phyloP scores from a whole-genome alignment of 768 basidiomycete genomes.

The Mycena vitilis region DNA sequence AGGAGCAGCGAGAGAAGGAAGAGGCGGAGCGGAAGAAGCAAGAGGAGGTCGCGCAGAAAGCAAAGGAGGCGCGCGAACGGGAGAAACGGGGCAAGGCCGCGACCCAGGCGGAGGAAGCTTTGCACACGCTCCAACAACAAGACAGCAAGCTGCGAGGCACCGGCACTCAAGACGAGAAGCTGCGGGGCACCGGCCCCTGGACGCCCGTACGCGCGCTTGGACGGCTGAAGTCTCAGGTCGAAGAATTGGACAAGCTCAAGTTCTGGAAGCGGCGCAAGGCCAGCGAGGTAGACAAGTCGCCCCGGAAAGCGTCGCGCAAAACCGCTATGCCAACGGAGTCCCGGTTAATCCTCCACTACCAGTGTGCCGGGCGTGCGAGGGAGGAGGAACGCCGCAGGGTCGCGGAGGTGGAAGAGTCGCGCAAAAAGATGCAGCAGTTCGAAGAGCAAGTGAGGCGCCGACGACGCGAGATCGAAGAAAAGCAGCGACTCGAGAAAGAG shows the following conservation, averaged over 20 bases:
- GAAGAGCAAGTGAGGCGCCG: conserved; percentile 14
- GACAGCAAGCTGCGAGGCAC: not conserved
- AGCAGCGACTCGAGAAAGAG: conserved; percentile 22
- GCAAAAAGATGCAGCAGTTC: too few species aligned
- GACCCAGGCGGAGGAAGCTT: too few species aligned
- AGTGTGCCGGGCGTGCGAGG: not conserved
- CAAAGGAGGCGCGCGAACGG: conserved; percentile 22
- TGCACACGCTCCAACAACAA: too few species aligned
- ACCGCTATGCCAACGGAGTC: too few species aligned
- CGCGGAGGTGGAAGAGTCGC: conserved; percentile 1
- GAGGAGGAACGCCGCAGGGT: conserved; percentile 20
- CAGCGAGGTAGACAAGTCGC: too few species aligned
- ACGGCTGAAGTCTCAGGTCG: conserved; percentile 6
- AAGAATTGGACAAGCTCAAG: too few species aligned
- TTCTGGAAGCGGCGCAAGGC: too few species aligned
- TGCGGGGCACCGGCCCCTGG: conserved; percentile 17
- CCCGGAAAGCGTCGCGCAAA: too few species aligned
- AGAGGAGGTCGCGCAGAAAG: conserved; percentile 8
- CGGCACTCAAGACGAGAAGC: not conserved
- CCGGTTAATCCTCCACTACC: too few species aligned
- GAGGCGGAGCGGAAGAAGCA: conserved; percentile 1
- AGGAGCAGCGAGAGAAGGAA: too few species aligned
- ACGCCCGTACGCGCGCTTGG: conserved; percentile 22
- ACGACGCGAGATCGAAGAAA: conserved; percentile 21
- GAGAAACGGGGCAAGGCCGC: conserved; percentile 1